Evolutionary conservation across 306 rosid genomes (phyloP).

Genomic region (Erythrophleum fordii): DNA sequence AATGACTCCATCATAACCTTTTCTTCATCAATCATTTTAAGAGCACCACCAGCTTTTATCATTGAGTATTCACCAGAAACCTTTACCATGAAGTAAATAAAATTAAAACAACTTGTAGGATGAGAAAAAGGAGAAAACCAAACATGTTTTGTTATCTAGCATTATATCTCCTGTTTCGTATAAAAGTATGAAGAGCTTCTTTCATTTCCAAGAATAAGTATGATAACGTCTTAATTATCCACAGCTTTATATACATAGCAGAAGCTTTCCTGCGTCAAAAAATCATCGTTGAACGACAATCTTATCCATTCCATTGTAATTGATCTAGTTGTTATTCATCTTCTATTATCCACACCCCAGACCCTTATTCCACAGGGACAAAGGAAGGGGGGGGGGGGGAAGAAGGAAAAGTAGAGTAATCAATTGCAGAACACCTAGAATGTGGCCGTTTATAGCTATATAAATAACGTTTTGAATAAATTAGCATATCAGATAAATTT

Average conservation of each 20-base stretch:
- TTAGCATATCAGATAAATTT: slow-evolving; percentile 6
- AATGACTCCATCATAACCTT: slow-evolving; percentile 94
- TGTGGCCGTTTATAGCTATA: background rate
- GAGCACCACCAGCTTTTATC: slow-evolving; percentile 90
- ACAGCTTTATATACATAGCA: background rate
- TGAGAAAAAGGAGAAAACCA: background rate
- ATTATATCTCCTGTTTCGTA: slow-evolving; percentile 14
- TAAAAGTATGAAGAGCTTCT: background rate
- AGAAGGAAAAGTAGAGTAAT: background rate
- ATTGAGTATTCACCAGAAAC: slow-evolving; percentile 98
- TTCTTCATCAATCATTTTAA: slow-evolving; percentile 91
- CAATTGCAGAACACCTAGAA: background rate
- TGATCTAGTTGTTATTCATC: too few species aligned
- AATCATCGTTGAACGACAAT: too few species aligned
- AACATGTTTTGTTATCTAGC: slow-evolving; percentile 8
- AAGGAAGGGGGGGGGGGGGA: background rate
- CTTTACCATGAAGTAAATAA: slow-evolving; percentile 43
- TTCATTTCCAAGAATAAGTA: background rate
- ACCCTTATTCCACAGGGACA: too few species aligned
- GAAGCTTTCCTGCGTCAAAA: background rate
- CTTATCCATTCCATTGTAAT: too few species aligned
- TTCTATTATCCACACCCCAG: too few species aligned
- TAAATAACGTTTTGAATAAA: background rate
- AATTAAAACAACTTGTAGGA: background rate
- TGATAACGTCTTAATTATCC: background rate